These are phyloP conservation scores for Dionaea muscipula DNA, from an alignment of 179 eudicot species.

Conservation along the genomic window DNA sequence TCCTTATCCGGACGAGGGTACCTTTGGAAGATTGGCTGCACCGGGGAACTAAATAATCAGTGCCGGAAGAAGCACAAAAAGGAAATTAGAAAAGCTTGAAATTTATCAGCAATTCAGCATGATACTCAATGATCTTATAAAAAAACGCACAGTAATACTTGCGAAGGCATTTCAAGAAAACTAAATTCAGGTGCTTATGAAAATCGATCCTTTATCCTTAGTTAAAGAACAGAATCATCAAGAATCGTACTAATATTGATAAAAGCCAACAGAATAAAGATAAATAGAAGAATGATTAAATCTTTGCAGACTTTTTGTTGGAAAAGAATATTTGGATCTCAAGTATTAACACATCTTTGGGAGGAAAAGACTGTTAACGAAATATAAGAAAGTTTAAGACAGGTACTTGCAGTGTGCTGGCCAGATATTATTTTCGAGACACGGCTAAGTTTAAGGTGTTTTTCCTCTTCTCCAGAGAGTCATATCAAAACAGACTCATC, in stretches of 20 bases:
- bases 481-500: conserved; percentile 88
- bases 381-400: background rate
- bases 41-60: conserved; percentile 5
- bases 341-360: background rate
- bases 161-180: no score
- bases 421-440: conserved; percentile 94
- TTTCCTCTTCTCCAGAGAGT: conserved; percentile 95
- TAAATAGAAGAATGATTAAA: background rate
- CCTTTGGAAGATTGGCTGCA: conserved; percentile 90
- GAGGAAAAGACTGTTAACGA: background rate
- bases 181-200: no score
- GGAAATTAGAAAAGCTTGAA: background rate
- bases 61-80: conserved; percentile 5
- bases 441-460: conserved; percentile 75
- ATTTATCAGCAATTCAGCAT: no score
- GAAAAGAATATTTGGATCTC: background rate
- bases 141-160: no score
- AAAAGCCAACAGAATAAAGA: no score
- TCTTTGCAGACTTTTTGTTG: background rate
- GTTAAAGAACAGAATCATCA: no score
- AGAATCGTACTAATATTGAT: no score
- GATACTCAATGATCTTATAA: no score
- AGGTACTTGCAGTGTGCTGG: conserved; percentile 83
- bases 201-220: no score
- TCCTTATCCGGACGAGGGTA: conserved; percentile 97